Evolutionary conservation across 768 basidiomycete genomes (phyloP).

Genomic region (Suillus americanus): DNA sequence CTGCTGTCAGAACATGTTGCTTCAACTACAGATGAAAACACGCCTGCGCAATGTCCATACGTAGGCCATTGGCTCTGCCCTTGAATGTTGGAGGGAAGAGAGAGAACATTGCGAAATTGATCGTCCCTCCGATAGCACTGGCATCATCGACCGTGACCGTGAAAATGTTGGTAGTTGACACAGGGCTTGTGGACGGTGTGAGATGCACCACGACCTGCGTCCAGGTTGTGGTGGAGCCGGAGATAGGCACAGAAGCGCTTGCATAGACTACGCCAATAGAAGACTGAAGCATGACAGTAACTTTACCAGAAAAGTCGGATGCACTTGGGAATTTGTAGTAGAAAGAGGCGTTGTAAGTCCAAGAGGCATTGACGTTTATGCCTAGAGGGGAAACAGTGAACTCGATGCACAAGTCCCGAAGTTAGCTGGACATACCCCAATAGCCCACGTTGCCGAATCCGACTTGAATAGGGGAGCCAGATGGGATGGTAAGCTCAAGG

Average conservation of each 20-base stretch:
- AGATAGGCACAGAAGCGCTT: slow-evolving; percentile 36
- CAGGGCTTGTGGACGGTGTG: slow-evolving; percentile 39
- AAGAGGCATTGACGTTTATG: slow-evolving; percentile 51
- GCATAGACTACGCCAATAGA: slow-evolving; percentile 45
- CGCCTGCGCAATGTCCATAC: slow-evolving; percentile 59
- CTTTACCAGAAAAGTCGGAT: slow-evolving; percentile 39
- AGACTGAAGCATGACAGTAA: slow-evolving; percentile 48
- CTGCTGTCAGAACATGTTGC: neutral
- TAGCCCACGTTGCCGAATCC: slow-evolving; percentile 63
- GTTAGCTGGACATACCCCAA: slow-evolving; percentile 39
- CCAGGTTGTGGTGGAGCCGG: slow-evolving; percentile 50
- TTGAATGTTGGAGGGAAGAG: slow-evolving; percentile 73
- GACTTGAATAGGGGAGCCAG: slow-evolving; percentile 36
- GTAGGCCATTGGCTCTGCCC: slow-evolving; percentile 56
- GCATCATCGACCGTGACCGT: slow-evolving; percentile 49
- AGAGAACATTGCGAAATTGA: slow-evolving; percentile 61
- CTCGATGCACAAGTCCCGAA: neutral
- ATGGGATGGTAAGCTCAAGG: slow-evolving; percentile 48
- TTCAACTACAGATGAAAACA: slow-evolving; percentile 7
- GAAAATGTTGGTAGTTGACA: slow-evolving; percentile 50
- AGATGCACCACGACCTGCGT: slow-evolving; percentile 43
- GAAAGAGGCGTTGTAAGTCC: slow-evolving; percentile 62
- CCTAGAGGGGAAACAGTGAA: slow-evolving; percentile 35
- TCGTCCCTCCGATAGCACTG: slow-evolving; percentile 38
- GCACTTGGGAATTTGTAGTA: slow-evolving; percentile 53